Conservation (phyloP, 345 rosid genomes). For the Syzygium oleosum region DNA sequence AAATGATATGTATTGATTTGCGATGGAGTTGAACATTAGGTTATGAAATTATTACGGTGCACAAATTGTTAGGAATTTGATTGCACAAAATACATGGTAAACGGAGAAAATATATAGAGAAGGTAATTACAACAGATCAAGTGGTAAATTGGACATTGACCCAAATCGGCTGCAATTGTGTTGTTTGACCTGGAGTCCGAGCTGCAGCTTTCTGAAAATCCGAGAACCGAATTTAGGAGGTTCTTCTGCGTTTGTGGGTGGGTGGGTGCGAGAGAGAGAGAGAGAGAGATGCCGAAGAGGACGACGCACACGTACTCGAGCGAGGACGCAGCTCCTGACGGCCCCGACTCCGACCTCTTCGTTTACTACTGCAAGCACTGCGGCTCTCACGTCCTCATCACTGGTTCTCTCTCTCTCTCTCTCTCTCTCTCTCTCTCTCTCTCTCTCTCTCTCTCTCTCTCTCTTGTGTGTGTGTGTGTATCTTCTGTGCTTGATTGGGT, state of each 20-base stretch:
- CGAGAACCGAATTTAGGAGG: background rate
- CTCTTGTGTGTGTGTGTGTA: background rate
- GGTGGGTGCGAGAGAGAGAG: background rate
- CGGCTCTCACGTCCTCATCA: constrained; percentile 91
- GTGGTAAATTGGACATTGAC: background rate
- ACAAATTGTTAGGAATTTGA: background rate
- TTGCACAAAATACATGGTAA: background rate
- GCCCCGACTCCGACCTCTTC: constrained; percentile 96
- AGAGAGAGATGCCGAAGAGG: constrained; percentile 80
- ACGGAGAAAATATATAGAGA: background rate
- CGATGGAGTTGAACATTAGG: no score
- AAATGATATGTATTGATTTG: no score
- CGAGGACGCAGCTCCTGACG: constrained; percentile 97
- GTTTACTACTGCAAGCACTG: constrained; percentile 99
- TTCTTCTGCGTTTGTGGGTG: background rate
- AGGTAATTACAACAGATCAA: background rate
- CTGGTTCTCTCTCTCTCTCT: constrained; percentile 43
- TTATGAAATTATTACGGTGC: background rate
- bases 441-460: constrained; percentile 9
- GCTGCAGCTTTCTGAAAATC: background rate
- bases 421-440: background rate
- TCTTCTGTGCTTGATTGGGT: background rate
- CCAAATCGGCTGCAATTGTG: background rate
- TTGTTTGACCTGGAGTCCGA: background rate
- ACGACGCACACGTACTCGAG: constrained; percentile 99